These are phyloP conservation scores for Colletotrichum somersetense DNA, from an alignment of 2,329 filamentous ascomycete genomes.

Conservation along the genomic window DNA sequence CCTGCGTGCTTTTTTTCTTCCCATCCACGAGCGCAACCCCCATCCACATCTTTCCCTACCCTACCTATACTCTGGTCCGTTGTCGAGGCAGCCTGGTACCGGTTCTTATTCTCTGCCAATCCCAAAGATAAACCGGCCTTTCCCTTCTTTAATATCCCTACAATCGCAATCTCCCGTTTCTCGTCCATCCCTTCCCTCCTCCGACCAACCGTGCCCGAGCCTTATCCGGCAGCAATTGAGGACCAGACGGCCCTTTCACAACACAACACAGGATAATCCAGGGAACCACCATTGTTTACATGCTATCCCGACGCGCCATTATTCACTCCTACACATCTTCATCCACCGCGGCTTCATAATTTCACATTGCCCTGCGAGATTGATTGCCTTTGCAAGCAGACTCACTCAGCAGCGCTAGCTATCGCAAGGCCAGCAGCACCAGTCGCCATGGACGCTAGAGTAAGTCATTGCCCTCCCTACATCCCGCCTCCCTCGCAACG, in stretches of 20 bases:
- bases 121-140: conserved; percentile 31
- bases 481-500: conserved; percentile 25
- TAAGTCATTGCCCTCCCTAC: conserved; percentile 34
- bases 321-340: conserved; percentile 33
- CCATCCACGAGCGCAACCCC: conserved; percentile 19
- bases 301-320: conserved; percentile 31
- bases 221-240: conserved; percentile 15
- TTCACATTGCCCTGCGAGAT: conserved; percentile 7
- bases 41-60: conserved; percentile 20
- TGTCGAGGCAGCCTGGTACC: conserved; percentile 38
- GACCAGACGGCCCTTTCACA: not conserved
- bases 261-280: conserved; percentile 7
- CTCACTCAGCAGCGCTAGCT: conserved; percentile 32
- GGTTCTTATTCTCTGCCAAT: conserved; percentile 13
- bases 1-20: conserved; percentile 19
- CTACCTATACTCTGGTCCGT: conserved; percentile 21
- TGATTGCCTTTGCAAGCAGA: conserved; percentile 27
- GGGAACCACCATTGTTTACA: conserved; percentile 26
- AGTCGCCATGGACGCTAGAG: conserved; percentile 43
- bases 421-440: conserved; percentile 28
- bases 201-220: conserved; percentile 12
- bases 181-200: conserved; percentile 35
- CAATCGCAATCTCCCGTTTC: conserved; percentile 34
- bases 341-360: conserved; percentile 34
- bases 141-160: conserved; percentile 31